Evolutionary conservation across 2,329 filamentous ascomycete species (phyloP).

Genomic region (Apiospora pterosperma): DNA sequence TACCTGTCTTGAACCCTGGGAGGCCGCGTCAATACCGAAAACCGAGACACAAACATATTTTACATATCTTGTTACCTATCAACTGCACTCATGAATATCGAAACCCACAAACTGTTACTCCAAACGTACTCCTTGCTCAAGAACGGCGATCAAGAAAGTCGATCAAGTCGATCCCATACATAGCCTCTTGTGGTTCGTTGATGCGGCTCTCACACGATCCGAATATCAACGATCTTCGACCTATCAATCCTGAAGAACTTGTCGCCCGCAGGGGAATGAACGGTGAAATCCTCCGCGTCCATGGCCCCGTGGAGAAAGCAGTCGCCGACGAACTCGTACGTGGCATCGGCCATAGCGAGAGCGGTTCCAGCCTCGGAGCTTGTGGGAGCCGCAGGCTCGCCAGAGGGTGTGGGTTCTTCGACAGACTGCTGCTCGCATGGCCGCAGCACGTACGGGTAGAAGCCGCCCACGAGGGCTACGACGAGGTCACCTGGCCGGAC

Average conservation of each 20-base stretch:
- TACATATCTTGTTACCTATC: neutral
- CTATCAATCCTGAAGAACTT: neutral
- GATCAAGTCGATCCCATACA: too few relatives aligned
- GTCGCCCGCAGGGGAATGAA: neutral
- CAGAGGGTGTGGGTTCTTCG: neutral
- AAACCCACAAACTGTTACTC: neutral
- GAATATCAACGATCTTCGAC: neutral
- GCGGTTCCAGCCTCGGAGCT: neutral
- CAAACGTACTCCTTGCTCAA: neutral
- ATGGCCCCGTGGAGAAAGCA: constrained; percentile 21
- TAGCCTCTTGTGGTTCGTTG: too few relatives aligned
- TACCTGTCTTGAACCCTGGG: neutral
- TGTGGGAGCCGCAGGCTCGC: neutral
- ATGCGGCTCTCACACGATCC: neutral
- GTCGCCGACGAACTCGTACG: constrained; percentile 20
- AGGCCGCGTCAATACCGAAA: neutral
- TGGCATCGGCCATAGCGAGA: constrained; percentile 6
- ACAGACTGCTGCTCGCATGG: constrained; percentile 4
- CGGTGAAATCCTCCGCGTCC: constrained; percentile 19
- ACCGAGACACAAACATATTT: neutral
- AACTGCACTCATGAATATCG: neutral
- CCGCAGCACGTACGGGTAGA: constrained; percentile 19
- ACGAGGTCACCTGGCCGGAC: constrained; percentile 17
- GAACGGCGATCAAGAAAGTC: too few relatives aligned
- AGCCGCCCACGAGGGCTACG: constrained; percentile 18